These are phyloP conservation scores for Stagonosporopsis cucurbitacearum DNA, from an alignment of 2,329 filamentous ascomycete genomes.

Conservation along the genomic window DNA sequence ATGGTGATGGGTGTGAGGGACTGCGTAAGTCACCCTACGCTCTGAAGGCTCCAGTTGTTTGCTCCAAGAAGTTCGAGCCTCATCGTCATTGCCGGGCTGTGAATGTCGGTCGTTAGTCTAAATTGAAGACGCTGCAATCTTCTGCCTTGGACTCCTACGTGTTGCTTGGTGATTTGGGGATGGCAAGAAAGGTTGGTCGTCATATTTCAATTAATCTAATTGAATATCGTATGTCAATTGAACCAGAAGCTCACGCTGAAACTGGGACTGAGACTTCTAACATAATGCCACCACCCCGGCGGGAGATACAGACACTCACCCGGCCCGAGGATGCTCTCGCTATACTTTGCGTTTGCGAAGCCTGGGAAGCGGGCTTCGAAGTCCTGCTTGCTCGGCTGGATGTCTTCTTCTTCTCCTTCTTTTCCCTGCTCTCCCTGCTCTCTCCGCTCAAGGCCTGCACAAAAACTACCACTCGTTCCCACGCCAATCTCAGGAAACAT, in stretches of 20 bases:
- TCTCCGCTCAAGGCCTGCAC: neutral
- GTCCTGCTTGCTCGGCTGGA: slow-evolving; percentile 3
- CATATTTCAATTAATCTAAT: slow-evolving; percentile 17
- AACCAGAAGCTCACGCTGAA: slow-evolving; percentile 98
- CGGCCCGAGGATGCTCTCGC: slow-evolving; percentile 78
- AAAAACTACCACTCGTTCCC: neutral
- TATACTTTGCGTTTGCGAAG: slow-evolving; percentile 68
- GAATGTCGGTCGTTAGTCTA: too few relatives aligned
- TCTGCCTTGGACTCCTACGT: too few relatives aligned
- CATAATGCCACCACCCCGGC: slow-evolving; percentile 98
- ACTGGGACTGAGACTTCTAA: slow-evolving; percentile 81
- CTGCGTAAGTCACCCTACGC: too few relatives aligned
- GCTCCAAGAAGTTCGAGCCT: too few relatives aligned
- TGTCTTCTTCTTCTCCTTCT: neutral
- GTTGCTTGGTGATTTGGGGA: neutral
- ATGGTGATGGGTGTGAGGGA: too few relatives aligned
- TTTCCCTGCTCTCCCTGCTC: slow-evolving; percentile 28
- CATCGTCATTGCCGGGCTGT: too few relatives aligned
- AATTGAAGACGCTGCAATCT: too few relatives aligned
- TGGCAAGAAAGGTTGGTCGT: neutral
- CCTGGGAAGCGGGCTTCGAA: slow-evolving; percentile 54
- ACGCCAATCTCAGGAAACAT: slow-evolving; percentile 44
- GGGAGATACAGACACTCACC: slow-evolving; percentile 91
- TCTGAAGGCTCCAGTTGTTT: too few relatives aligned
- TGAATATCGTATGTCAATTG: slow-evolving; percentile 21